phyloP scores from a whole-genome alignment of 768 basidiomycete genomes.

The Rubroboletus satanas region DNA sequence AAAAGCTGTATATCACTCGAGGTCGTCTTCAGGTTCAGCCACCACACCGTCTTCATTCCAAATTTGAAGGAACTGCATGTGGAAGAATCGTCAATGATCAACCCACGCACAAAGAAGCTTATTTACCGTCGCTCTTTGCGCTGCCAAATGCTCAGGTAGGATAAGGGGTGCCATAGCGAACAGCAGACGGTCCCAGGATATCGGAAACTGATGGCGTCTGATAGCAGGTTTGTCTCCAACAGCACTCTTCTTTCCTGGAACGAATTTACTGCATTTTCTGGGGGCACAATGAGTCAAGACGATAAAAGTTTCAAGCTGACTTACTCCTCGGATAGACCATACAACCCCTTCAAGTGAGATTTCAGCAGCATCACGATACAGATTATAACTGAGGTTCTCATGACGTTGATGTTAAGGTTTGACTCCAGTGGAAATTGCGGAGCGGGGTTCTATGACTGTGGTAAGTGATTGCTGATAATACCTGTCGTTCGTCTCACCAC shows the following conservation, averaged over 20 bases:
- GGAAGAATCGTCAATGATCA: background rate
- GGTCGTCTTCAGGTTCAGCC: slow-evolving; percentile 57
- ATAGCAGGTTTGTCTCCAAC: slow-evolving; percentile 78
- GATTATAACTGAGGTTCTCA: slow-evolving; percentile 71
- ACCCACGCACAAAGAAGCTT: slow-evolving; percentile 6
- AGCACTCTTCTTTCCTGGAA: slow-evolving; percentile 84
- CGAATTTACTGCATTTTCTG: slow-evolving; percentile 91
- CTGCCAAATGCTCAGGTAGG: slow-evolving; percentile 56
- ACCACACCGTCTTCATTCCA: slow-evolving; percentile 80
- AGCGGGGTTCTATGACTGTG: background rate
- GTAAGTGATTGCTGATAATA: background rate
- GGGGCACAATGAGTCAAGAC: background rate
- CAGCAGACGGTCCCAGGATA: slow-evolving; percentile 72
- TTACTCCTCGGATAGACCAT: slow-evolving; percentile 89
- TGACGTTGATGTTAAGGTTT: slow-evolving; percentile 28
- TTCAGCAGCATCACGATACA: slow-evolving; percentile 88
- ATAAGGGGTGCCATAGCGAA: slow-evolving; percentile 59
- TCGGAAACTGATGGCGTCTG: slow-evolving; percentile 55
- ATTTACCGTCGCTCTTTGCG: slow-evolving; percentile 64
- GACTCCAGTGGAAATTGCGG: background rate
- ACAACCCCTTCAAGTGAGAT: slow-evolving; percentile 76
- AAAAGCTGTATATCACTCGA: slow-evolving; percentile 25
- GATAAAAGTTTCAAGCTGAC: slow-evolving; percentile 26
- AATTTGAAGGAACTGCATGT: slow-evolving; percentile 61
- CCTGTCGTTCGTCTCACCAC: slow-evolving; percentile 1